phyloP scores from a whole-genome alignment of 1,284 basidiomycete species.

The Sporisorium reilianum region DNA sequence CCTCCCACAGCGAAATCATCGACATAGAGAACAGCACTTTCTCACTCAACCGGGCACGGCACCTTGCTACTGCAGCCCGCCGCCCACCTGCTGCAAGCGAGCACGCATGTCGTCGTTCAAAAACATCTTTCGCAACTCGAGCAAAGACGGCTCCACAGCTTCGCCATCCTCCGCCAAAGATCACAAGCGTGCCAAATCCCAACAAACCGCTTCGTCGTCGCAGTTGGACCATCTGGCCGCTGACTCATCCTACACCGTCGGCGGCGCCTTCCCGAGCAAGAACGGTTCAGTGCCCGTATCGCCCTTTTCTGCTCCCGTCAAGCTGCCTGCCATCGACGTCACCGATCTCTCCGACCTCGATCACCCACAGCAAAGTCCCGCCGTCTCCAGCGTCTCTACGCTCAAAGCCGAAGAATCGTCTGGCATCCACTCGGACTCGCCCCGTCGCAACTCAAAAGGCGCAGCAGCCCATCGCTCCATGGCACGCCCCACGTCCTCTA shows the following conservation, averaged over 20 bases:
- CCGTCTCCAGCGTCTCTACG: constrained; percentile 23
- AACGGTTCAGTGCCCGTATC: constrained; percentile 34
- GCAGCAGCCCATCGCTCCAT: constrained; percentile 17
- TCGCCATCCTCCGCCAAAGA: constrained; percentile 11
- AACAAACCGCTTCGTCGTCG: constrained; percentile 2
- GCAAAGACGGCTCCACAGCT: constrained; percentile 17
- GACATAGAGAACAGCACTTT: no score
- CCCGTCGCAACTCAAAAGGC: constrained; percentile 5
- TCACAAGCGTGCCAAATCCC: constrained; percentile 26
- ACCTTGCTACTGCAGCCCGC: background rate
- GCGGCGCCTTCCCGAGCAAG: constrained; percentile 1
- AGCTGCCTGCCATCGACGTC: constrained; percentile 45
- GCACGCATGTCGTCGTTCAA: constrained; percentile 44
- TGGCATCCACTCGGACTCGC: background rate
- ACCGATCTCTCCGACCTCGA: constrained; percentile 35
- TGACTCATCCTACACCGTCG: constrained; percentile 9
- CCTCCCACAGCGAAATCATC: no score
- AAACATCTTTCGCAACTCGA: constrained; percentile 45
- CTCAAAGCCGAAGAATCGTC: constrained; percentile 3
- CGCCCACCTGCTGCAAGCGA: background rate
- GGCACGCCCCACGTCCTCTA: constrained; percentile 28
- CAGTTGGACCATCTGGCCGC: constrained; percentile 7
- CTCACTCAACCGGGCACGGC: background rate
- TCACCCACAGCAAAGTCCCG: constrained; percentile 4
- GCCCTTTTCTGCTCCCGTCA: constrained; percentile 29